These are phyloP conservation scores for Cryphonectria radicalis DNA, from an alignment of 2,329 filamentous ascomycete species.

Conservation along the genomic window DNA sequence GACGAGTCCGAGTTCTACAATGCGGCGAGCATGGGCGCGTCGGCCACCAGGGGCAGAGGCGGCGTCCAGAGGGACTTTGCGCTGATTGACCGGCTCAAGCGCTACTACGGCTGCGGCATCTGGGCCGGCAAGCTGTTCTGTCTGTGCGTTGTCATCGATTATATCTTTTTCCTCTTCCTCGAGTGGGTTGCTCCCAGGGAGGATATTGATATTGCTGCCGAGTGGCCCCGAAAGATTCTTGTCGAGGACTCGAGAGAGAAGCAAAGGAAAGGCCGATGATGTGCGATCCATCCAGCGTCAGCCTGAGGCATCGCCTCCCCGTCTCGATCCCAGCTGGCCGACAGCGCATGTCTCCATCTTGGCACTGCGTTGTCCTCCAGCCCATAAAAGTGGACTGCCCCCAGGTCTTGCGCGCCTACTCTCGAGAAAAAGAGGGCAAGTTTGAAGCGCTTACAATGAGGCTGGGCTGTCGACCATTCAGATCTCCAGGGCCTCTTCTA, in stretches of 20 bases:
- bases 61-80: conserved; percentile 79
- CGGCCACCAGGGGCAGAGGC: conserved; percentile 52
- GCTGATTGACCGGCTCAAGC: conserved; percentile 90
- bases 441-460: neutral
- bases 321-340: neutral
- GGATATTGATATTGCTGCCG: conserved; percentile 84
- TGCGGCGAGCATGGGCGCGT: conserved; percentile 67
- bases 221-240: conserved; percentile 80
- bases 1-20: conserved; percentile 88
- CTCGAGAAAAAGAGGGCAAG: neutral
- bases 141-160: conserved; percentile 91
- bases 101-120: conserved; percentile 97
- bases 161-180: conserved; percentile 83
- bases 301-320: neutral
- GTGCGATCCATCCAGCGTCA: neutral
- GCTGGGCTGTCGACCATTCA: neutral
- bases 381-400: neutral
- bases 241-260: conserved; percentile 25
- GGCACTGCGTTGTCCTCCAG: neutral
- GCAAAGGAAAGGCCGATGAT: conserved; percentile 25
- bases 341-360: neutral
- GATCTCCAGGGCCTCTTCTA: neutral
- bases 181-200: conserved; percentile 86
- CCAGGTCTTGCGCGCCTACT: neutral
- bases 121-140: conserved; percentile 99